Evolutionary conservation across 345 rosid species (phyloP).

Genomic region (Corchorus capsularis): DNA sequence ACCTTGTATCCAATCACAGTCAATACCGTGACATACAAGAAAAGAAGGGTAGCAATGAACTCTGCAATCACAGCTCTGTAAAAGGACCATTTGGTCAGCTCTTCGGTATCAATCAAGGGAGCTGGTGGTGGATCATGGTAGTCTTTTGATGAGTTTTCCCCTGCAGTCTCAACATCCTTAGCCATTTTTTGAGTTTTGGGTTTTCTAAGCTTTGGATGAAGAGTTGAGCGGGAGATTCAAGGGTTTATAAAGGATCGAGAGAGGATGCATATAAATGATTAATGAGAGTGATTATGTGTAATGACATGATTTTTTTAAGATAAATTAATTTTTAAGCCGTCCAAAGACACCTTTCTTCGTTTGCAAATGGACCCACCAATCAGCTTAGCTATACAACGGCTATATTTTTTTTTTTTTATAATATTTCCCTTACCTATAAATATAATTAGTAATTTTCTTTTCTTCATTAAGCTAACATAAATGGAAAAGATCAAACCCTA

Average conservation of each 20-base stretch:
- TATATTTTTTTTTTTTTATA: not conserved
- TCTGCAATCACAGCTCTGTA: too few species aligned
- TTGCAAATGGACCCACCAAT: slow-evolving; percentile 30
- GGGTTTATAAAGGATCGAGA: slow-evolving; percentile 25
- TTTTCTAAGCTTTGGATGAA: not conserved
- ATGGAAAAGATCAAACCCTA: too few species aligned
- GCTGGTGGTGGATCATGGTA: too few species aligned
- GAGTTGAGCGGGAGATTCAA: not conserved
- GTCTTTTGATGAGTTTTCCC: too few species aligned
- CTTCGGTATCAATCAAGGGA: too few species aligned
- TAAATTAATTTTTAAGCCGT: slow-evolving; percentile 31
- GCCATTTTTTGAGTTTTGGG: slow-evolving; percentile 33
- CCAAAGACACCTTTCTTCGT: slow-evolving; percentile 26
- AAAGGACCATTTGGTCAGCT: too few species aligned
- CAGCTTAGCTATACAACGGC: slow-evolving; percentile 11
- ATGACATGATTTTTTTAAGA: slow-evolving; percentile 19
- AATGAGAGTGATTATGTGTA: not conserved
- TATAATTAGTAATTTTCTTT: not conserved
- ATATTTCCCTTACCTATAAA: too few species aligned
- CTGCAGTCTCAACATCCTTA: slow-evolving; percentile 47
- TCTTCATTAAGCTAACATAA: not conserved
- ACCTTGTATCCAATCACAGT: too few species aligned
- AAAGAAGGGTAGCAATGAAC: too few species aligned
- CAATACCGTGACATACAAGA: too few species aligned
- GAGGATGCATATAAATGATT: slow-evolving; percentile 19